Conservation (phyloP, 768 basidiomycete genomes). For the Trametes sanguinea region DNA sequence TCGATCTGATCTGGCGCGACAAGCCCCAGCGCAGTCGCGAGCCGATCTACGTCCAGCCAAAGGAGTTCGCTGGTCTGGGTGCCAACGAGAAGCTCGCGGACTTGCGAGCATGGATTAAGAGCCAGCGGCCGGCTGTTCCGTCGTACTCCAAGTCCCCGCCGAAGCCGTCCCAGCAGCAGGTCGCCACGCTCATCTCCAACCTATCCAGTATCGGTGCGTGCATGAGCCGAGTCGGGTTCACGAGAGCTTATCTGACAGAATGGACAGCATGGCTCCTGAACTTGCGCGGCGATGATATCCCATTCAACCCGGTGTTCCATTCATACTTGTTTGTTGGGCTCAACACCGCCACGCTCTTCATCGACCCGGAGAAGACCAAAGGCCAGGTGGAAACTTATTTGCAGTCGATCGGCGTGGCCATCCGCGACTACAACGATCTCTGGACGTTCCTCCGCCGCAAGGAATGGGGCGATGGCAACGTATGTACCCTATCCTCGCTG, state of each 20-base stretch:
- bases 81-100: slow-evolving; percentile 69
- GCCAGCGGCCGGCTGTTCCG: slow-evolving; percentile 58
- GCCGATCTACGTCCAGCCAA: slow-evolving; percentile 64
- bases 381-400: slow-evolving; percentile 62
- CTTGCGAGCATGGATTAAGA: slow-evolving; percentile 68
- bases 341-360: slow-evolving; percentile 68
- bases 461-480: slow-evolving; percentile 81
- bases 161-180: slow-evolving; percentile 61
- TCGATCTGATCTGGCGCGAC: slow-evolving; percentile 81
- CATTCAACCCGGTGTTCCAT: slow-evolving; percentile 90
- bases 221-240: neutral
- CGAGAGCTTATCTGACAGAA: slow-evolving; percentile 6
- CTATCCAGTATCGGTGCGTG: slow-evolving; percentile 69
- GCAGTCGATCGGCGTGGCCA: slow-evolving; percentile 53
- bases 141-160: slow-evolving; percentile 65
- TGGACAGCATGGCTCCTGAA: slow-evolving; percentile 81
- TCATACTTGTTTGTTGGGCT: slow-evolving; percentile 78
- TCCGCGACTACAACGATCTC: slow-evolving; percentile 71
- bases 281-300: slow-evolving; percentile 86
- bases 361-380: slow-evolving; percentile 67
- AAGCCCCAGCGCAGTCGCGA: slow-evolving; percentile 71
- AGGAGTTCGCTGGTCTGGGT: slow-evolving; percentile 71
- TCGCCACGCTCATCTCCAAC: slow-evolving; percentile 67
- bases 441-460: slow-evolving; percentile 77
- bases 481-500: slow-evolving; percentile 29